Evolutionary conservation across 306 rosid species (phyloP), one percentile per base, ranked within the genome.

Genomic region (Hylodesmum podocarpum): DNA sequence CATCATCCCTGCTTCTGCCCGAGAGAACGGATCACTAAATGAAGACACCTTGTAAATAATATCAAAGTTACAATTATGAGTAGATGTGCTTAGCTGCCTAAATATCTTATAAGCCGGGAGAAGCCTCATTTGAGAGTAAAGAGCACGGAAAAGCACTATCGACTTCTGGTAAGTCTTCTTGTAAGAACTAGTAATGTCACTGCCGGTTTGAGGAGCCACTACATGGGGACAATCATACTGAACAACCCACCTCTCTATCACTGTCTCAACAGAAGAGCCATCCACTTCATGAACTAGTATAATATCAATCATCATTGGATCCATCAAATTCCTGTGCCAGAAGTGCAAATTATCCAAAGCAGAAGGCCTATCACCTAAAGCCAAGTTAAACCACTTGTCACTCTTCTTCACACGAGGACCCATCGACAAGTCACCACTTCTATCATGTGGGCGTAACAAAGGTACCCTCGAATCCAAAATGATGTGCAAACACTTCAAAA

Each of bases 181-280:
- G 84, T 87, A 83, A 57, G 80, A 76, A 40, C 88, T 83, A 37
- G 85, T 65, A 50, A 62, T 72, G 53, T 90, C 96, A 68, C 86
- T 92, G 67, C 87, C 77, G 8, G 80, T 65, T 68, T 81, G 97
- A 78, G 86, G 87, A 82, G 87, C 75, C 77, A 80, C 81, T 37
- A 49, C 80, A 69, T 83, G 85, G 12, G 94, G 89, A 72, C 87
- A 78, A 73, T 92, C 96, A 71, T 90, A 92, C 78, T 90, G 97
- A 81, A 92, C 87, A 68, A 86, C 78, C 97, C 97, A 92, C 87
- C 97, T 88, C 87, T 92, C 97, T 77, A 92, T 90, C 50, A 92
- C 91, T 0, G 97, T 90, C 86, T 92, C 96, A 55, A 86, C 79
- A 51, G 89, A 70, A 55, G 88, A 89, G 51, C 73, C 79, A 46